Percentiles rank a stretch among this genome's conserved stretches.
Conservation (phyloP, 2,329 filamentous ascomycete species). For the Epichloe scottii region DNA sequence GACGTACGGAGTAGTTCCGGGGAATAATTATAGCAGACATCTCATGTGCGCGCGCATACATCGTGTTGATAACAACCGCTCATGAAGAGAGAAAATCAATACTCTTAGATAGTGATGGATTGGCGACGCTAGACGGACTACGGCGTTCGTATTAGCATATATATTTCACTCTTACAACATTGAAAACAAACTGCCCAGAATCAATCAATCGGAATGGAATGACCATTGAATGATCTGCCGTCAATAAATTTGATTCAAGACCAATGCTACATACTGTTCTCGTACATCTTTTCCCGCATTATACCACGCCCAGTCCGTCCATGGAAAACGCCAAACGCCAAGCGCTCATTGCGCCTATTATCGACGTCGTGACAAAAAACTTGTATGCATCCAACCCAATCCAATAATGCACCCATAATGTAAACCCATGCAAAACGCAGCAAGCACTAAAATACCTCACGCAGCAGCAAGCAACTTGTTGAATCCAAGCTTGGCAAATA, state of each 20-base stretch:
- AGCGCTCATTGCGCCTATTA: background rate
- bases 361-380: background rate
- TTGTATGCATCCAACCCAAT: background rate
- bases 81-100: too few species aligned
- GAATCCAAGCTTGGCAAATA: conserved; percentile 62
- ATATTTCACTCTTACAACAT: too few species aligned
- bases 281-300: background rate
- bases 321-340: background rate
- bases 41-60: too few species aligned
- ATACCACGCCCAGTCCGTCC: background rate
- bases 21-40: too few species aligned
- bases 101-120: too few species aligned
- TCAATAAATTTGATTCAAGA: background rate
- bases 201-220: background rate
- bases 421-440: background rate
- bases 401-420: background rate
- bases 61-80: too few species aligned
- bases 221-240: too few species aligned
- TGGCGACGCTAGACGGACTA: too few species aligned
- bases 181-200: background rate
- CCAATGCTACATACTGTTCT: background rate
- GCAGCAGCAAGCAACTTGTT: conserved; percentile 17
- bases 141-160: too few species aligned
- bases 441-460: background rate
- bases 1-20: too few species aligned